These are phyloP conservation scores for Cystoderma amianthinum DNA, from an alignment of 768 basidiomycete genomes.

Conservation along the genomic window DNA sequence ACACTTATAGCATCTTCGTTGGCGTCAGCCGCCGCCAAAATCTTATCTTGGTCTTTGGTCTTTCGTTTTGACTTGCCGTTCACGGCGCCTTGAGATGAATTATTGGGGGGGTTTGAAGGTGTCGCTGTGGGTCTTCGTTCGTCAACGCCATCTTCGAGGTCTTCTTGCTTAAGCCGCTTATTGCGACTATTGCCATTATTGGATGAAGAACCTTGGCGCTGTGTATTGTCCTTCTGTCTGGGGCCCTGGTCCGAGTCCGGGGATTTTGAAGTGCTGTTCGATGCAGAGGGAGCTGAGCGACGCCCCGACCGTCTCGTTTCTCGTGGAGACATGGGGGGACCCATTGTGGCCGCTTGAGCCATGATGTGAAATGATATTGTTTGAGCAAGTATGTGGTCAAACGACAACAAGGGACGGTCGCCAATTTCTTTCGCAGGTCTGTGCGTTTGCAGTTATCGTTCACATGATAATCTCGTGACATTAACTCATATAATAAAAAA, in stretches of 20 bases:
- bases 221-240: conserved; percentile 37
- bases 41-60: conserved; percentile 49
- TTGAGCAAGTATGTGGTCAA: too few relatives aligned
- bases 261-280: conserved; percentile 65
- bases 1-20: conserved; percentile 16
- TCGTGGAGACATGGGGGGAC: conserved; percentile 69
- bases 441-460: too few relatives aligned
- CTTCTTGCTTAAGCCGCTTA: conserved; percentile 72
- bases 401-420: too few relatives aligned
- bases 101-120: conserved; percentile 22
- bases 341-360: conserved; percentile 68
- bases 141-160: conserved; percentile 55
- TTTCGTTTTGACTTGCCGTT: conserved; percentile 52
- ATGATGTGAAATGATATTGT: conserved; percentile 22
- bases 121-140: conserved; percentile 40
- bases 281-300: conserved; percentile 61
- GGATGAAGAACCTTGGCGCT: conserved; percentile 33
- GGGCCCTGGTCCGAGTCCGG: conserved; percentile 62
- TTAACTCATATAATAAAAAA: too few relatives aligned
- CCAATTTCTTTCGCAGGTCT: too few relatives aligned
- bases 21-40: conserved; percentile 12
- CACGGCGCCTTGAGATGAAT: conserved; percentile 22
- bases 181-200: conserved; percentile 32
- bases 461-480: too few relatives aligned
- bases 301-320: conserved; percentile 76